These are phyloP conservation scores for Hibiscus syriacus DNA, from an alignment of 345 rosid species.

Conservation along the genomic window DNA sequence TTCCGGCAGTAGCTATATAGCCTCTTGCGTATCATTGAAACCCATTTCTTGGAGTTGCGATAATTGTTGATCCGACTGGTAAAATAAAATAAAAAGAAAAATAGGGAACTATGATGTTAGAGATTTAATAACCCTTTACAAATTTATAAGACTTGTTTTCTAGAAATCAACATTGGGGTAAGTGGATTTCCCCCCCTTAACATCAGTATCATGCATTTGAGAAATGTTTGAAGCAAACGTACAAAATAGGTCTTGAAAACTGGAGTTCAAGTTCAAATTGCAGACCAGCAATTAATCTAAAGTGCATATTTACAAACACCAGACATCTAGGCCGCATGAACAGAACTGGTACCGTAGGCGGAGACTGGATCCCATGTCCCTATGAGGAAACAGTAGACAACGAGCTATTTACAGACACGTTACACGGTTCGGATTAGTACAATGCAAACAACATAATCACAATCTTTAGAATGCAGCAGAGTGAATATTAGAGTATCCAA, in stretches of 20 bases:
- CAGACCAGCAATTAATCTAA: not conserved
- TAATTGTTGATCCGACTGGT: no score
- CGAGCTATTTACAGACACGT: not conserved
- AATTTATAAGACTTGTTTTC: no score
- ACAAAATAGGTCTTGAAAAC: not conserved
- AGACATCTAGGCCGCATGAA: not conserved
- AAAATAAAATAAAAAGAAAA: no score
- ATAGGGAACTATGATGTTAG: no score
- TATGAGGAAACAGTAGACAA: not conserved
- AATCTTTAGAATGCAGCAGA: conserved; percentile 1
- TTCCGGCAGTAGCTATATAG: no score
- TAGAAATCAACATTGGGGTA: no score
- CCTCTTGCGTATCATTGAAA: no score
- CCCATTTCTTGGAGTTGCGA: no score
- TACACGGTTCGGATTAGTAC: not conserved
- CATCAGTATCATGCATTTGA: not conserved
- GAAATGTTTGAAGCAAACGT: not conserved
- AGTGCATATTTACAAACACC: conserved; percentile 17
- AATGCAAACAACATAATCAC: not conserved
- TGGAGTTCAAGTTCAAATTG: not conserved
- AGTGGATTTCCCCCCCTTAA: no score
- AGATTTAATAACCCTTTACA: no score
- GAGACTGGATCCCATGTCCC: not conserved
- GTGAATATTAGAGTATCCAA: not conserved
- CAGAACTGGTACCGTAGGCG: not conserved